Conservation (phyloP, 2,329 filamentous ascomycete genomes). For the Fusarium sp. region DNA sequence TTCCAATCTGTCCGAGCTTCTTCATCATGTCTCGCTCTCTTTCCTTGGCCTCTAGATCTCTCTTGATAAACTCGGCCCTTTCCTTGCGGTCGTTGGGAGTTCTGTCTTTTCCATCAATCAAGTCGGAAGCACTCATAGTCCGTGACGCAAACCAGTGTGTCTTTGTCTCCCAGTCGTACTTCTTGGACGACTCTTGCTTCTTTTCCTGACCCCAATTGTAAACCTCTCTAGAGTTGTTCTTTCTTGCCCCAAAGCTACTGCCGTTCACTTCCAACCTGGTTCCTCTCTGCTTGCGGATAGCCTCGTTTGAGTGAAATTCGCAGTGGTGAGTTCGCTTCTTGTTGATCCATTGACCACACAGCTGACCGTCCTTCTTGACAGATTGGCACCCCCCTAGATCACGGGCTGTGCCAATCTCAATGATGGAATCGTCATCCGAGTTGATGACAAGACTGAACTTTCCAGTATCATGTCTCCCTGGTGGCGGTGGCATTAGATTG, state of each 20-base stretch:
- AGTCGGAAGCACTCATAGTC: constrained; percentile 62
- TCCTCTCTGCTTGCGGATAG: constrained; percentile 71
- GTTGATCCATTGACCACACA: constrained; percentile 87
- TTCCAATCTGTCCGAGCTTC: constrained; percentile 69
- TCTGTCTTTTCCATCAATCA: constrained; percentile 70
- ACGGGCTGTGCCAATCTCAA: constrained; percentile 84
- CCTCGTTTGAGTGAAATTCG: constrained; percentile 88
- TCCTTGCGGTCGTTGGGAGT: constrained; percentile 66
- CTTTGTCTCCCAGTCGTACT: constrained; percentile 67
- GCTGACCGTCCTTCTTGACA: constrained; percentile 81
- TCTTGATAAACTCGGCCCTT: constrained; percentile 70
- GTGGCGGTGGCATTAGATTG: constrained; percentile 84
- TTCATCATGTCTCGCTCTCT: constrained; percentile 76
- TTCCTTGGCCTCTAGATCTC: constrained; percentile 70
- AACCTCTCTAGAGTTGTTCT: constrained; percentile 44
- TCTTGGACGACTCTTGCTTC: constrained; percentile 29
- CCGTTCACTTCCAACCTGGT: constrained; percentile 81
- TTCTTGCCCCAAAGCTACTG: constrained; percentile 58
- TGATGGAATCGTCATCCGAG: constrained; percentile 84
- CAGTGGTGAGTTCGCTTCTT: constrained; percentile 87
- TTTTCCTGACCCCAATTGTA: constrained; percentile 25
- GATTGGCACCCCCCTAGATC: constrained; percentile 91
- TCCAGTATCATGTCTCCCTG: constrained; percentile 76
- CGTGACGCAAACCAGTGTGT: constrained; percentile 63
- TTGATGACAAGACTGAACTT: constrained; percentile 86